Percentiles rank a stretch among this genome's conserved stretches.
phyloP scores from a whole-genome alignment of 208 protist species.

The Leishmania turanica region DNA sequence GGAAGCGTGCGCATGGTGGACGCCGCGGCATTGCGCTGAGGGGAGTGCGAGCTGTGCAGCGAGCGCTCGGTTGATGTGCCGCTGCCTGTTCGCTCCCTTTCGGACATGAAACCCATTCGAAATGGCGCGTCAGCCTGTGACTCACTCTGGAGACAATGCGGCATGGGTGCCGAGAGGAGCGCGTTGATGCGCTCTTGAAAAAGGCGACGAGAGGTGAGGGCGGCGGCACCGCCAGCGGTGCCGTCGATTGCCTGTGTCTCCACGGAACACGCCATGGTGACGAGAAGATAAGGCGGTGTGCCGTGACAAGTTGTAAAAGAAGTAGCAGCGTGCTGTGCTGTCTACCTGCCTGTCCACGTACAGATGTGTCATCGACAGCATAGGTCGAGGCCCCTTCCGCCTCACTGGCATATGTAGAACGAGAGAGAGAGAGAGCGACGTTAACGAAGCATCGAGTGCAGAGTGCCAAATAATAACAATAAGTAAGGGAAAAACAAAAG shows the following conservation, averaged over 20 bases:
- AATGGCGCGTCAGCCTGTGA: neutral
- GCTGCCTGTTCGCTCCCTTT: neutral
- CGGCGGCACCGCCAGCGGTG: neutral
- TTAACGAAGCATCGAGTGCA: neutral
- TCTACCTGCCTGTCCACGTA: neutral
- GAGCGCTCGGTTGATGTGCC: neutral
- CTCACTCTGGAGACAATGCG: constrained; percentile 39
- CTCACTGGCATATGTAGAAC: neutral
- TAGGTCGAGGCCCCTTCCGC: neutral
- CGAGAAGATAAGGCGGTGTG: neutral
- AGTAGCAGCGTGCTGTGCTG: neutral
- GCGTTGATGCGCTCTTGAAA: constrained; percentile 36
- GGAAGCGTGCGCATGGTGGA: constrained; percentile 12
- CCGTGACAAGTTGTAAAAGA: neutral
- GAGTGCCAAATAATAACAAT: no score
- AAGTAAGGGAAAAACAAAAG: neutral
- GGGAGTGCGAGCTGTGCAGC: neutral
- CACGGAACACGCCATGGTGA: neutral
- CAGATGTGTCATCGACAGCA: neutral
- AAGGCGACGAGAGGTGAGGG: constrained; percentile 11
- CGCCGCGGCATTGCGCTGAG: neutral
- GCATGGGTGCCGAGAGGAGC: constrained; percentile 52
- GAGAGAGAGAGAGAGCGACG: no score
- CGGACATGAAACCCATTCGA: neutral
- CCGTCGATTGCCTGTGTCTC: no score